Evolutionary conservation across 139 green algal species (phyloP), one percentile per base, ranked within the genome.

Genomic region (Bryopsis sp.): DNA sequence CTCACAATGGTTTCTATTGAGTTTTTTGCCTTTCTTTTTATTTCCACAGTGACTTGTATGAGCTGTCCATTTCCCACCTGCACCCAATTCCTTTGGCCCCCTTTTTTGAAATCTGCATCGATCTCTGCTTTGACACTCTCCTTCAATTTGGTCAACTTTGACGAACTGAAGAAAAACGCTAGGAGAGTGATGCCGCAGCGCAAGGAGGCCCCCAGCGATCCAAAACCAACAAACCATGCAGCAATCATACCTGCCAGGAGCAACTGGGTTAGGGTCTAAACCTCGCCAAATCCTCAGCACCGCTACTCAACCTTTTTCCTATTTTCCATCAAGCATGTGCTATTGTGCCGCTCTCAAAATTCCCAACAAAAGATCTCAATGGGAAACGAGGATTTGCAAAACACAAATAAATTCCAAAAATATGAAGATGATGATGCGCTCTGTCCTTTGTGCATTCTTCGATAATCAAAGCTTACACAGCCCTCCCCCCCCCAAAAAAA

Each of bases 71-170:
- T 7, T 50, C 63, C 2, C 67, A 86, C 87, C 84, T 95, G 89
- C 47, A 79, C 70, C 85, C 87, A 94, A 66, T 92, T 82, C 1
- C 89, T 72, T 73, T 93, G 86, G 15, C 89, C 89, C 4, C 82
- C 89, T 39, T 77, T 77, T 67, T 89, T 93, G 68, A 39, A 36
- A 48, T 59, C 58, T 48, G 58, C 48, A 1, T 2, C 3, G 36
- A 32, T 31, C 8, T 60, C 48, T 15, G 71, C 73, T 71, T 92
- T 92, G 3, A 76, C 19, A 39, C 89, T 81, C 61, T 95, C 84
- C 39, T 85, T 85, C 59, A 87, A 85, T n/a, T 76, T 59, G 0
- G 88, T 94, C 29, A 97, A 72, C 64, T 83, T 82, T 50, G 70
- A 86, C 48, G 76, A 87, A 1, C 71, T 74, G 6, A 91, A 82